These are phyloP conservation scores for Aspergillus awamori DNA, from an alignment of 2,329 filamentous ascomycete species.

Conservation along the genomic window DNA sequence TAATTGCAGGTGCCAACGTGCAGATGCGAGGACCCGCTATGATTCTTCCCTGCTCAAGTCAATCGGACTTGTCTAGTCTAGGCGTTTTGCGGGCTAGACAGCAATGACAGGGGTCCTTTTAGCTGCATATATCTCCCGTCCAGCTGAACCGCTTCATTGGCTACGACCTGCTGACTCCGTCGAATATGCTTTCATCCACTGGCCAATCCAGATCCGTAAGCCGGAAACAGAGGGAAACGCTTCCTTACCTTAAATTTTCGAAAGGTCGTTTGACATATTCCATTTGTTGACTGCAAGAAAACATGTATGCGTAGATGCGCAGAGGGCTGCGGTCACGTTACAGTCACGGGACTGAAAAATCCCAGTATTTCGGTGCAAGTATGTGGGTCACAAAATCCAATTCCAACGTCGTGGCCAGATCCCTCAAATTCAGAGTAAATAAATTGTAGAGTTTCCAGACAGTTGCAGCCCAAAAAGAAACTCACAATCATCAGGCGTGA, in stretches of 20 bases:
- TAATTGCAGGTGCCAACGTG: slow-evolving; percentile 25
- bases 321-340: slow-evolving; percentile 38
- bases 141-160: slow-evolving; percentile 30
- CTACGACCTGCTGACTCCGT: slow-evolving; percentile 23
- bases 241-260: slow-evolving; percentile 31
- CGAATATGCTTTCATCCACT: slow-evolving; percentile 25
- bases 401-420: slow-evolving; percentile 39
- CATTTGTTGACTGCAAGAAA: slow-evolving; percentile 38
- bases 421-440: slow-evolving; percentile 4
- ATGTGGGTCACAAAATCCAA: slow-evolving; percentile 44
- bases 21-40: slow-evolving; percentile 30
- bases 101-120: slow-evolving; percentile 23
- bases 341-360: slow-evolving; percentile 44
- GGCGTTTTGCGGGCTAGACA: slow-evolving; percentile 18
- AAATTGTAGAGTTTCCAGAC: slow-evolving; percentile 11
- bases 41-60: slow-evolving; percentile 16
- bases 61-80: slow-evolving; percentile 13
- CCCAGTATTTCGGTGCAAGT: slow-evolving; percentile 40
- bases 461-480: slow-evolving; percentile 1
- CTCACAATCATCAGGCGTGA: background rate
- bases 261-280: slow-evolving; percentile 25
- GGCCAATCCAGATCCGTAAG: slow-evolving; percentile 31
- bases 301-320: slow-evolving; percentile 33
- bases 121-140: slow-evolving; percentile 35
- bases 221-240: slow-evolving; percentile 22